These are phyloP conservation scores for Mortierella claussenii DNA, from an alignment of 192 early-diverging fungal genomes.

Conservation along the genomic window DNA sequence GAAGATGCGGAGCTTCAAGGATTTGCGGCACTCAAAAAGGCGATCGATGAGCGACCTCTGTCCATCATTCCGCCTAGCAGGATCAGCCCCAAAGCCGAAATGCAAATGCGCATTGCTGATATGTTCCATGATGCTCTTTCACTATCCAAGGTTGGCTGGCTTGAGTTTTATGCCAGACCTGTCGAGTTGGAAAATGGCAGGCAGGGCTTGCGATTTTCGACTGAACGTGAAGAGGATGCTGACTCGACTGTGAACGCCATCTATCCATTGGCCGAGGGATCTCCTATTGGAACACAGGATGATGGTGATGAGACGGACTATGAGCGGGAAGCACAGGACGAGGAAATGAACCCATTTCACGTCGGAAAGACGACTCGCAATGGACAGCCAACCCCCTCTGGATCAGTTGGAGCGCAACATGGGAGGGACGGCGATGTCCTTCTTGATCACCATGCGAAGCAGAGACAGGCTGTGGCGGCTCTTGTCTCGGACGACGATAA, in stretches of 20 bases:
- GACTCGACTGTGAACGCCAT: constrained; percentile 15
- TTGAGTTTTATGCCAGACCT: constrained; percentile 27
- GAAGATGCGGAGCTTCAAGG: constrained; percentile 58
- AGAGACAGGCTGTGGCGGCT: constrained; percentile 41
- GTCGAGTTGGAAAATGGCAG: constrained; percentile 8
- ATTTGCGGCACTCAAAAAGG: constrained; percentile 48
- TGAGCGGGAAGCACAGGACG: constrained; percentile 31
- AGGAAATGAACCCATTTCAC: constrained; percentile 39
- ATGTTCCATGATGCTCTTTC: constrained; percentile 49
- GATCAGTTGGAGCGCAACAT: not conserved
- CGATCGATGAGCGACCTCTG: constrained; percentile 46
- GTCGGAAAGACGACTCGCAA: constrained; percentile 1
- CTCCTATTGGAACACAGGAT: constrained; percentile 7
- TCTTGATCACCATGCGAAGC: constrained; percentile 20
- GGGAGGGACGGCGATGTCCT: too few relatives aligned
- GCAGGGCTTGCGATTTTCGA: constrained; percentile 23
- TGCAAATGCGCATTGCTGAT: constrained; percentile 51
- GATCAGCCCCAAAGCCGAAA: constrained; percentile 50
- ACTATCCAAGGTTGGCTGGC: constrained; percentile 28
- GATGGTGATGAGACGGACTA: constrained; percentile 38
- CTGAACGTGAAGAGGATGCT: constrained; percentile 24
- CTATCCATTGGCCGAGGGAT: not conserved
- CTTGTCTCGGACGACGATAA: constrained; percentile 49
- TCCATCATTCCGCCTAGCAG: constrained; percentile 47
- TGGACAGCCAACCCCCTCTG: not conserved